Conservation (phyloP, 2,329 filamentous ascomycete species). For the Exophiala viscosa region DNA sequence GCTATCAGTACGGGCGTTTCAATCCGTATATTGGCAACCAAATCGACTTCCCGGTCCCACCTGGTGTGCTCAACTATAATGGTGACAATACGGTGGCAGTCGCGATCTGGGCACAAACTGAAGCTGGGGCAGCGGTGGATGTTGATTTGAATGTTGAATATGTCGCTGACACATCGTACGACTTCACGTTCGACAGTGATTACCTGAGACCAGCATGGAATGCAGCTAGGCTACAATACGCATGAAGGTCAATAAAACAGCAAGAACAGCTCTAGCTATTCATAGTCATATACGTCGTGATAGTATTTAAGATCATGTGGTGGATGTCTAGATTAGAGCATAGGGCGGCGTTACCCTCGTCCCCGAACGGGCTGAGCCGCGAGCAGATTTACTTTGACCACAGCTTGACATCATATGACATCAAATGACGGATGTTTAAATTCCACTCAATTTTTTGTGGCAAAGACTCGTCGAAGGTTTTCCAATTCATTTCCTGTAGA, state of each 20-base stretch:
- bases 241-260: background rate
- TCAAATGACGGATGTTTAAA: conserved; percentile 4
- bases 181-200: background rate
- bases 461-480: background rate
- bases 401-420: background rate
- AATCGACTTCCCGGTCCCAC: background rate
- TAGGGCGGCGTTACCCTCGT: too few relatives aligned
- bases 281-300: background rate
- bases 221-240: background rate
- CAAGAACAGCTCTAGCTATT: background rate
- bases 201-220: background rate
- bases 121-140: background rate
- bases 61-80: background rate
- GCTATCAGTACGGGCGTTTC: background rate
- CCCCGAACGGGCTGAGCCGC: too few relatives aligned
- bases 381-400: too few relatives aligned
- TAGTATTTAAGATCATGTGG: background rate
- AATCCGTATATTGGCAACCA: background rate
- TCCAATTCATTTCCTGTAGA: background rate
- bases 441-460: background rate
- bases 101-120: background rate
- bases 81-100: background rate
- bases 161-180: background rate
- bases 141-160: background rate
- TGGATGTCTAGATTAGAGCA: background rate